A percentile compares a stretch with the other conserved stretches of the same genome.
Evolutionary conservation across 2,329 filamentous ascomycete genomes (phyloP).

Genomic region (Triangularia setosa): DNA sequence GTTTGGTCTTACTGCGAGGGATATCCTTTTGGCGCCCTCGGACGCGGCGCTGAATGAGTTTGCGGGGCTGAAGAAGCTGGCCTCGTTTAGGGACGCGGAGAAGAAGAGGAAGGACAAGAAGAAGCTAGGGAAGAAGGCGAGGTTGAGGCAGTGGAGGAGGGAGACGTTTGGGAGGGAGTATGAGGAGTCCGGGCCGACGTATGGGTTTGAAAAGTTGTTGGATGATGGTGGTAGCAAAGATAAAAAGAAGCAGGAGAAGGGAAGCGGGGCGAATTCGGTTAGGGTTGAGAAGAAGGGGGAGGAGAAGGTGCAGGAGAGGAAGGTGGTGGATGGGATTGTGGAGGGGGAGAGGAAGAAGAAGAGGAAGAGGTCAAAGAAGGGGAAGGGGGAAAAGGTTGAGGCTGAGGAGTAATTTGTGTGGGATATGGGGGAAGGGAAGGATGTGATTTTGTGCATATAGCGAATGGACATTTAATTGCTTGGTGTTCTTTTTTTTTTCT

Average conservation of each 20-base stretch:
- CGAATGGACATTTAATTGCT: background rate
- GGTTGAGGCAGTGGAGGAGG: conserved; percentile 78
- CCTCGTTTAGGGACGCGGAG: conserved; percentile 78
- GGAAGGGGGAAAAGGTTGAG: conserved; percentile 31
- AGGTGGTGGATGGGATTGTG: conserved; percentile 17
- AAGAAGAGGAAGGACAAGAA: conserved; percentile 90
- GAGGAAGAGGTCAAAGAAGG: conserved; percentile 35
- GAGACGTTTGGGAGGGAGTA: conserved; percentile 59
- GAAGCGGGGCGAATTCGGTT: conserved; percentile 18
- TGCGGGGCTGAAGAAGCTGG: conserved; percentile 91
- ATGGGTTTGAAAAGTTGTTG: conserved; percentile 47
- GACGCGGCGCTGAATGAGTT: conserved; percentile 86
- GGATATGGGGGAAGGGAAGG: background rate
- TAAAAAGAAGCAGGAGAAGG: conserved; percentile 30
- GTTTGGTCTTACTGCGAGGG: conserved; percentile 83
- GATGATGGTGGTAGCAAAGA: conserved; percentile 27
- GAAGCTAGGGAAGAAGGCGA: conserved; percentile 85
- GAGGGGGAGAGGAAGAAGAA: conserved; percentile 31
- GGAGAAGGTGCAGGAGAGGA: conserved; percentile 7
- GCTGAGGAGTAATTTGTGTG: conserved; percentile 13
- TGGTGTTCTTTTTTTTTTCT: background rate
- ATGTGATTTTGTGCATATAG: background rate
- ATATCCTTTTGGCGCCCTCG: conserved; percentile 84
- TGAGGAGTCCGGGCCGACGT: conserved; percentile 54
- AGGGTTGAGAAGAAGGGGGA: conserved; percentile 23